Base-by-base conservation (phyloP, 169 alveolate genomes). In the Perkinsus olseni region DNA sequence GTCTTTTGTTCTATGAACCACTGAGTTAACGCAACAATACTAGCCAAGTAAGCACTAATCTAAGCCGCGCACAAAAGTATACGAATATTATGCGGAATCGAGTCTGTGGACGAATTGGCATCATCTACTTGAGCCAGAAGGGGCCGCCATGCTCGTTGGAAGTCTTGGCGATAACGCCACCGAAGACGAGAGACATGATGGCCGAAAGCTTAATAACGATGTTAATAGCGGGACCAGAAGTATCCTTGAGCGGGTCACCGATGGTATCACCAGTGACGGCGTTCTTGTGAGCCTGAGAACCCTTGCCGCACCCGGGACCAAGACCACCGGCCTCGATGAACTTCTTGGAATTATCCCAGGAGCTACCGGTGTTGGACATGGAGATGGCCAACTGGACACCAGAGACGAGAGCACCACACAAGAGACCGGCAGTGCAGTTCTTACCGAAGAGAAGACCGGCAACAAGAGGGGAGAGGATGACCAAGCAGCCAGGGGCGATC, bases 201-300 rank as follows among this genome's bases (percentile, higher is more conserved):
- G 97, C 96, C 93, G 96, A 95, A 31, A 96, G 95, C 94, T 96
- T 96, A 74, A 96, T 95, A 38, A 96, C 93, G 94, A 96, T 96
- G 94, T 96, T 95, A 50, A 96, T 93, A 38, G 96, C 93, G 74
- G 98, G 98, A 34, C 99, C 99, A 50, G 97, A 95, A 38, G 99
- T 97, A 92, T 97, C 99, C 94, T 97, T 97, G 74, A 97, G 93
- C 45, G 99, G 98, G 93, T 97, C 98, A 82, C 99, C 99, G 93
- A 97, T 98, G 92, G 98, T 97, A 94, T 97, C 98, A 92, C 99
- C 99, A 93, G 94, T 96, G 48, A 96, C 96, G 91, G 96, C 95
- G 92, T 94, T 95, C 51, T 96, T 96, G 74, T 94, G 95, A 13
- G 95, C 96, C 91, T 93, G 94, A 45, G 96, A 95, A 39, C 94